Percentiles rank a stretch among this genome's conserved stretches.
Conservation (phyloP, 805 yeast species). For the Saturnispora serradocipensis region DNA sequence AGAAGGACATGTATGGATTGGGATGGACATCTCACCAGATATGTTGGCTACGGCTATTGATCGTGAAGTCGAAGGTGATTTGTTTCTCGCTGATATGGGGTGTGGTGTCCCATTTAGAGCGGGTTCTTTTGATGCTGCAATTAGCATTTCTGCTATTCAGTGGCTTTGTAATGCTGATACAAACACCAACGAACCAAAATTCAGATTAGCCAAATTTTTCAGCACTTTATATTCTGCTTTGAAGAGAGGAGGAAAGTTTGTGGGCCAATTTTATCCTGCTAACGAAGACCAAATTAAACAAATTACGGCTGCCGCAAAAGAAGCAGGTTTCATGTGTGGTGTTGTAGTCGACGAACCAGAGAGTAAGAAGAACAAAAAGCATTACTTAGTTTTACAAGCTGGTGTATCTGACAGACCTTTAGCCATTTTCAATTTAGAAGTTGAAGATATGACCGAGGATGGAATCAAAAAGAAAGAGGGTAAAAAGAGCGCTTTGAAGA, state of each 20-base stretch:
- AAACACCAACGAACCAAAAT: slow-evolving; percentile 70
- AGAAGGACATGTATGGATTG: slow-evolving; percentile 92
- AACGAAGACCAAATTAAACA: slow-evolving; percentile 77
- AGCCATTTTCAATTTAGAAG: slow-evolving; percentile 69
- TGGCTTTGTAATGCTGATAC: slow-evolving; percentile 98
- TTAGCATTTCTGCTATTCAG: slow-evolving; percentile 89
- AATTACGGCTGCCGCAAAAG: slow-evolving; percentile 77
- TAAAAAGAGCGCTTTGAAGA: slow-evolving; percentile 37
- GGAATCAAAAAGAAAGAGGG: slow-evolving; percentile 14
- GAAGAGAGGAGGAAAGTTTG: slow-evolving; percentile 93
- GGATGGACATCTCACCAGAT: slow-evolving; percentile 92
- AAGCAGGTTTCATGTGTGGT: slow-evolving; percentile 95
- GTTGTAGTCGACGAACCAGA: slow-evolving; percentile 90
- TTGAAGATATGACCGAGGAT: slow-evolving; percentile 48
- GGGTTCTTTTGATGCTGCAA: slow-evolving; percentile 94
- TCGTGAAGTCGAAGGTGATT: slow-evolving; percentile 87
- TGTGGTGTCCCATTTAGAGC: slow-evolving; percentile 91
- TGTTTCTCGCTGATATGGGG: slow-evolving; percentile 89
- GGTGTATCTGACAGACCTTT: slow-evolving; percentile 68
- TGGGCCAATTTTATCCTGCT: slow-evolving; percentile 92
- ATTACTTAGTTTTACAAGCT: slow-evolving; percentile 82
- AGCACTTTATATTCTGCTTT: slow-evolving; percentile 78
- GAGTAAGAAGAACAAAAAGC: slow-evolving; percentile 81
- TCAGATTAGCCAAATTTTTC: slow-evolving; percentile 73
- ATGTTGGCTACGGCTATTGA: slow-evolving; percentile 94